Percentiles rank a stretch among this genome's conserved stretches.
These are phyloP conservation scores for Eucalyptus tenuipes DNA, from an alignment of 345 rosid genomes.

Conservation along the genomic window DNA sequence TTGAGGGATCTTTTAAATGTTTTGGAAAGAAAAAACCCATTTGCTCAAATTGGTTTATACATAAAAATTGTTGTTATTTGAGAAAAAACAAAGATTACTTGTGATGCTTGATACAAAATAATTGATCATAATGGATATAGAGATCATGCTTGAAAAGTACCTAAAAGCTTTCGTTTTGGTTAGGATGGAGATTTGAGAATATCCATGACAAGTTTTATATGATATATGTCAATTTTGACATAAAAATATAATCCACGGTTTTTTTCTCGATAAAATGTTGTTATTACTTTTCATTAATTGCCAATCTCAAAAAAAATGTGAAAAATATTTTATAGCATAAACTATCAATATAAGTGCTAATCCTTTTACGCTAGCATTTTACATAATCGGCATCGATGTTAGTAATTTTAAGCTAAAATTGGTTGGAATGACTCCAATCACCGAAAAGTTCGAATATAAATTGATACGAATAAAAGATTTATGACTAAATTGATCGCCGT, in stretches of 20 bases:
- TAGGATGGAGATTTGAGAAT: not conserved
- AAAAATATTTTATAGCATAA: not conserved
- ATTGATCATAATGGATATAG: not conserved
- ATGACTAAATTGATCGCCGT: rapidly evolving
- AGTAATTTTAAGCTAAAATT: not conserved
- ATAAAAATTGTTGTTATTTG: not conserved
- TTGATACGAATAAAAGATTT: rapidly evolving
- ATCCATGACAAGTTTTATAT: not conserved
- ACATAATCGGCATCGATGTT: rapidly evolving
- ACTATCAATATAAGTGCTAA: not conserved
- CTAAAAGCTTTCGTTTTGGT: not conserved
- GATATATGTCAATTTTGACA: not conserved
- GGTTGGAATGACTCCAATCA: too few species aligned
- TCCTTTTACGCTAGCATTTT: rapidly evolving
- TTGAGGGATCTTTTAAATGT: not conserved
- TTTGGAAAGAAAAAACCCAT: rapidly evolving
- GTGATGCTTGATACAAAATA: not conserved
- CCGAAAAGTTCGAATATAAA: too few species aligned
- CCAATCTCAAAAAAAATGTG: not conserved
- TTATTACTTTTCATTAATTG: not conserved
- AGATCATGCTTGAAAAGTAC: not conserved
- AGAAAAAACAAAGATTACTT: not conserved
- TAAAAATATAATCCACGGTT: not conserved
- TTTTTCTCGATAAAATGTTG: rapidly evolving
- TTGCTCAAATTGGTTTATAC: not conserved